Base-by-base conservation (phyloP, 257 asterid genomes). In the Lantana camara region DNA sequence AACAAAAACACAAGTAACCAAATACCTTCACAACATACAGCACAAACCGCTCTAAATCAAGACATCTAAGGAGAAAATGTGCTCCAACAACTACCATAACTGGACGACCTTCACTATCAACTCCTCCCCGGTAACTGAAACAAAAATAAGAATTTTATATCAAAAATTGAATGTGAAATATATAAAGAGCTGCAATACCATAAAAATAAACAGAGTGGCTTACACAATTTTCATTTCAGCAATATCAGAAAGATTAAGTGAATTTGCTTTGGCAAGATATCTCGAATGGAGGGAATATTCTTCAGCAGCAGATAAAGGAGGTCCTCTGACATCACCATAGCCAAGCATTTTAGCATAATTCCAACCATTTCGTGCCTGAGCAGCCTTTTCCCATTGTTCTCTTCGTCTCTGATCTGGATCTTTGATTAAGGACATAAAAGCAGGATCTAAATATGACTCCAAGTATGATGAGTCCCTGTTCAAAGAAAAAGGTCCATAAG, bases 21-120 rank as follows among this genome's bases (percentile, higher is more conserved):
- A 56, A 78, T 73, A 89, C 98, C 98, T 92, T 92, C 62, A 92
- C 84, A 42, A 87, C 87, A 66, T 85, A 69, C 32, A 89, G 77
- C 75, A 87, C 75, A 76, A 92, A 92, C 38, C 90, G 90, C 69
- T 92, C 98, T 35, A 83, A 79, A 81, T 92, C 97, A 70, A 92
- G 96, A 77, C 98, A 92, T 63, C 95, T 79, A 52, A 87, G 82
- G 58, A 92, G 89, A 79, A 92, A 89, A 82, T 92, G 98, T 55
- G 98, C 98, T 73, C 98, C 97, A 70, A 92, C 96, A 37, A 92
- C 83, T 49, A 92, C 97, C 97, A 92, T 83, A 64, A 92, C 95
- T 9, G 93, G 97, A 20, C 80, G 89, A 30, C 97, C 95, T 81
- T 87, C 97, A 68, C 88, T 77, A 72, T 92, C 98, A 40, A 89